Percentiles rank a stretch among this genome's conserved stretches.
Conservation (phyloP, 2,329 filamentous ascomycete species). For the Ophiocordyceps camponoti-saundersi region DNA sequence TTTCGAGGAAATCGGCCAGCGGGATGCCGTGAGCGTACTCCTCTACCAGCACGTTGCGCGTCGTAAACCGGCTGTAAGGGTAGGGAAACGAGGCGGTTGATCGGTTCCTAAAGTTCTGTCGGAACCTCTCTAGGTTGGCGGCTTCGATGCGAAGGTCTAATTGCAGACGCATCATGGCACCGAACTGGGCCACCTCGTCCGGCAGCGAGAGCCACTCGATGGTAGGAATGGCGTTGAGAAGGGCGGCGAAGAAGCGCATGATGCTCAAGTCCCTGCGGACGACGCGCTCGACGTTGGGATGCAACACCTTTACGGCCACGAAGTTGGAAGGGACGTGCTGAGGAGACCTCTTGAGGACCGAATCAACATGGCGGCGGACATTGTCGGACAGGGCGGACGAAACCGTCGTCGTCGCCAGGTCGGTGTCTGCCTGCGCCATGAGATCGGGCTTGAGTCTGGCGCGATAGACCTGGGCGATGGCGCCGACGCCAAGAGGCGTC, state of each 20-base stretch:
- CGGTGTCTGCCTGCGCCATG: constrained; percentile 43
- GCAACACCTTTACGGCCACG: constrained; percentile 90
- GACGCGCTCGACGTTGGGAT: constrained; percentile 76
- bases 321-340: constrained; percentile 76
- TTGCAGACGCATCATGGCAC: constrained; percentile 98
- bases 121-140: constrained; percentile 75
- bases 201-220: constrained; percentile 96
- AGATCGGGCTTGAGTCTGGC: constrained; percentile 76
- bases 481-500: constrained; percentile 76
- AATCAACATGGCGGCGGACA: constrained; percentile 68
- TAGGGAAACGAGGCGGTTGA: constrained; percentile 95
- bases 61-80: constrained; percentile 83
- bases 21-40: constrained; percentile 94
- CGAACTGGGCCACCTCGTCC: constrained; percentile 85
- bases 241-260: constrained; percentile 77
- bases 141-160: constrained; percentile 89
- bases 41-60: constrained; percentile 80
- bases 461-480: constrained; percentile 95
- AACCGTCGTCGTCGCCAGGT: constrained; percentile 19
- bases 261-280: constrained; percentile 86
- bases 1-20: constrained; percentile 74
- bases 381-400: constrained; percentile 43
- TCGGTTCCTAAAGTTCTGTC: constrained; percentile 75
- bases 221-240: constrained; percentile 76
- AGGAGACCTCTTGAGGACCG: constrained; percentile 71